Base-by-base conservation (phyloP, 768 basidiomycete genomes). In the Gyrodon lividus region DNA sequence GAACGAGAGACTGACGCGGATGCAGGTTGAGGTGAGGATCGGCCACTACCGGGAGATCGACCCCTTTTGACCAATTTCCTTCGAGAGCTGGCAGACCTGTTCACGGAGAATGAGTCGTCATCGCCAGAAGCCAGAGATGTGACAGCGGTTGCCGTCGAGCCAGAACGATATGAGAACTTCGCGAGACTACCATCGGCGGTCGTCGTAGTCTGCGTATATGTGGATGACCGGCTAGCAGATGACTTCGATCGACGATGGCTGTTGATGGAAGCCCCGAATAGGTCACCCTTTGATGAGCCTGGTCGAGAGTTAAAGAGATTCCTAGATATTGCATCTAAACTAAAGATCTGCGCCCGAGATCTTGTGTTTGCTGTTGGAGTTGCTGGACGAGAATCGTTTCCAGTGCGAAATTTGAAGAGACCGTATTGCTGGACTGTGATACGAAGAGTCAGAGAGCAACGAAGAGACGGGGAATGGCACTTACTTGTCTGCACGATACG, bases 251-350 rank as follows among this genome's bases (percentile, higher is more conserved):
- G 83, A 52, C 79, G 79, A 62, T 83, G 83, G 50, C 83, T 75
- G 59, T 78, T 86, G 31, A 87, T 81, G 0, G 86, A 84, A 5
- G 82, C 83, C 26, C 84, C 80, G 63, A 93, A 92, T 50, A 92
- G 75, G 56, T 94, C 91, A 28, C 80, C 80, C 71, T 84, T 83
- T 8, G 82, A 73, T 10, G 80, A 81, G 8, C 85, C 88, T 26
- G 86, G 79, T 2, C 83, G 80, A 6, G 81, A 65, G 59, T 79
- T 83, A 71, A 97, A 95, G 24, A 98, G 77, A 68, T 92, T 94
- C 39, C 92, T 82, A 17, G 92, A 93, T 59, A 98, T 87, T 17
- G 83, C 87, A 62, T 98, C 94, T 46, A 98, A 76, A 30, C 89
- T 85, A 64, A 96, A 92, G 45, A 92, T 90, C n/a, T 87, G 83